Percentiles rank a stretch among this genome's conserved stretches.
Conservation (phyloP, 1,284 basidiomycete species). For the Cerioporus squamosus region DNA sequence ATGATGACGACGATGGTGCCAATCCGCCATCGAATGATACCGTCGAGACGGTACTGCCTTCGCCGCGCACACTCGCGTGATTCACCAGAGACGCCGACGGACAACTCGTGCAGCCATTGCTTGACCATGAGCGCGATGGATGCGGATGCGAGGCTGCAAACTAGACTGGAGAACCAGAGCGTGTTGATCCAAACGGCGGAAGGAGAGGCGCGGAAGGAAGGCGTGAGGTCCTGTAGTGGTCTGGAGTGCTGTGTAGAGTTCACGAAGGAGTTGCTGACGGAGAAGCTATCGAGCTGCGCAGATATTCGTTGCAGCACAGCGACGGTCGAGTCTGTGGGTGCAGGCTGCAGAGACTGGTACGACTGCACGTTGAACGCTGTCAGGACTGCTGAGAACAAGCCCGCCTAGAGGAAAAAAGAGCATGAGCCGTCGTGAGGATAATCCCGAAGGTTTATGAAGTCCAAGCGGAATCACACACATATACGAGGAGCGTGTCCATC, state of each 20-base stretch:
- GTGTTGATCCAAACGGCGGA: conserved; percentile 18
- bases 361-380: conserved; percentile 11
- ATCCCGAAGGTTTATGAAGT: too few species aligned
- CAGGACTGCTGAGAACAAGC: conserved; percentile 9
- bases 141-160: conserved; percentile 19
- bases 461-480: not conserved
- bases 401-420: not conserved
- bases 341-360: conserved; percentile 6
- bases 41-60: conserved; percentile 28
- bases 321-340: not conserved
- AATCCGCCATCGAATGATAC: conserved; percentile 27
- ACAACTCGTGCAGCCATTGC: conserved; percentile 19
- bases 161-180: conserved; percentile 24
- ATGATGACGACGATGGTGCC: conserved; percentile 23
- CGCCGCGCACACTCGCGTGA: conserved; percentile 8
- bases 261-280: not conserved
- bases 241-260: conserved; percentile 1
- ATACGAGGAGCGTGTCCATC: conserved; percentile 6
- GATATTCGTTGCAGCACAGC: conserved; percentile 2
- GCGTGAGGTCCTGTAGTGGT: not conserved
- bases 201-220: not conserved
- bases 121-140: conserved; percentile 21
- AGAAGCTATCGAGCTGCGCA: conserved; percentile 1
- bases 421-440: too few species aligned
- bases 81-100: not conserved